Evolutionary conservation across 1,139 yeast species (phyloP), one percentile per base, ranked within the genome.

Genomic region (Blastobotrys petasosporus): DNA sequence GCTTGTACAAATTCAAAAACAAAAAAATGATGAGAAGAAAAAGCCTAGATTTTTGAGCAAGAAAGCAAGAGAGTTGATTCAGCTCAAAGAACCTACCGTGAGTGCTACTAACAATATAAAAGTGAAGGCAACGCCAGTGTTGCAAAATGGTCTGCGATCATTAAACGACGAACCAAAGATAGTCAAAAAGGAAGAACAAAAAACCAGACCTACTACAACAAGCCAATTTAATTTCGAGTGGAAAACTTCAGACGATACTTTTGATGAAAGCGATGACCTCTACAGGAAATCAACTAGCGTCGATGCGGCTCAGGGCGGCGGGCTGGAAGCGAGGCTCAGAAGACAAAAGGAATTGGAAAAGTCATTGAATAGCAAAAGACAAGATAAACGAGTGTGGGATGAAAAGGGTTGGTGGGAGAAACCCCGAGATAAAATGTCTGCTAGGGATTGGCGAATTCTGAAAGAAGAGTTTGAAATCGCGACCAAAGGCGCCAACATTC

Each of bases 391-490:
- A 52, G 53, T 61, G 61, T 9, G 59, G 55, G 25, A 50, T 51
- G 54, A 62, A 61, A 8, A 74, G 69, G 29, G 54, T 54, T 92
- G 97, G 97, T 66, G 78, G 0, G 71, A 79, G 41, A 92, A 92
- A 59, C 61, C 74, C 0, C 62, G 81, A 2, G 65, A 65, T 0
- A 73, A 77, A 39, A 88, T 92, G 98, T 76, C 77, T 0, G 68
- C 73, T 0, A 71, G 97, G 50, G 98, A 92, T 62, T 92, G 97
- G 97, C 73, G 97, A 50, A 83, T 87, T 41, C 71, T 90, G 61
- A 77, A 76, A 53, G 95, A 87, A 58, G 96, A 90, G 56, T 85
- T 70, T 61, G 76, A 75, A 51, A 87, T 90, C 25, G 68, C 73
- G 2, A 71, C 79, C 1, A 79, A 75, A 53, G 90, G 90, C 5